phyloP scores from a whole-genome alignment of 2,329 filamentous ascomycete genomes.

The Pseudogymnoascus sp. region DNA sequence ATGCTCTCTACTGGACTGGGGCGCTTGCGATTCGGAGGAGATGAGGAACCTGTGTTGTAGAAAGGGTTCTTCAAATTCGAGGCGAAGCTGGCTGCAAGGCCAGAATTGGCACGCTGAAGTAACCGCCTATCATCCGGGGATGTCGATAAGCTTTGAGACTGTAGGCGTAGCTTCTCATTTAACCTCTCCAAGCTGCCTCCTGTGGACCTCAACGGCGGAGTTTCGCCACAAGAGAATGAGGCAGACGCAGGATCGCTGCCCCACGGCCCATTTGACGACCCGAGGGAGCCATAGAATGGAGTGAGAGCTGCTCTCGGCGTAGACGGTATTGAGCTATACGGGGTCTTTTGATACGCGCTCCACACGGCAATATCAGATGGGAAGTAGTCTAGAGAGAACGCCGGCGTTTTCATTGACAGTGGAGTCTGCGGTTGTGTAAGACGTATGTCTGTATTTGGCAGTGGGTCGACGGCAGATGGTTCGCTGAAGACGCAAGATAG shows the following conservation, averaged over 20 bases:
- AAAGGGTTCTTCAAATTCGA: conserved; percentile 42
- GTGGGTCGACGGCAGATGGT: conserved; percentile 42
- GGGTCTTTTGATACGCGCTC: conserved; percentile 43
- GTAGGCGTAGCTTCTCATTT: conserved; percentile 34
- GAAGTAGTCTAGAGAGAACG: conserved; percentile 59
- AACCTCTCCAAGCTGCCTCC: conserved; percentile 38
- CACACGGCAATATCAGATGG: conserved; percentile 48
- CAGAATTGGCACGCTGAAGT: conserved; percentile 45
- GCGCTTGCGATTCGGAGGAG: conserved; percentile 42
- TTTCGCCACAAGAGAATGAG: conserved; percentile 54
- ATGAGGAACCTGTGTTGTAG: conserved; percentile 30
- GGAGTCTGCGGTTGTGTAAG: conserved; percentile 52
- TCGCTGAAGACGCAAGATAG: conserved; percentile 62
- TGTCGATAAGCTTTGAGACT: conserved; percentile 46
- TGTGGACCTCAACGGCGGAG: conserved; percentile 42
- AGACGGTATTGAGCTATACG: conserved; percentile 44
- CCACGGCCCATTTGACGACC: conserved; percentile 47
- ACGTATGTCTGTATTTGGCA: conserved; percentile 48
- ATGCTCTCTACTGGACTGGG: conserved; percentile 55
- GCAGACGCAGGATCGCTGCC: conserved; percentile 45
- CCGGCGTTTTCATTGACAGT: conserved; percentile 55
- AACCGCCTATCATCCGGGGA: conserved; percentile 46
- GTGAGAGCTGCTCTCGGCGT: conserved; percentile 51
- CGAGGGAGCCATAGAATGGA: conserved; percentile 47
- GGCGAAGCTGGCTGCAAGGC: conserved; percentile 46